Conservation (phyloP, 2,329 filamentous ascomycete genomes). For the Penicillium sp. region DNA sequence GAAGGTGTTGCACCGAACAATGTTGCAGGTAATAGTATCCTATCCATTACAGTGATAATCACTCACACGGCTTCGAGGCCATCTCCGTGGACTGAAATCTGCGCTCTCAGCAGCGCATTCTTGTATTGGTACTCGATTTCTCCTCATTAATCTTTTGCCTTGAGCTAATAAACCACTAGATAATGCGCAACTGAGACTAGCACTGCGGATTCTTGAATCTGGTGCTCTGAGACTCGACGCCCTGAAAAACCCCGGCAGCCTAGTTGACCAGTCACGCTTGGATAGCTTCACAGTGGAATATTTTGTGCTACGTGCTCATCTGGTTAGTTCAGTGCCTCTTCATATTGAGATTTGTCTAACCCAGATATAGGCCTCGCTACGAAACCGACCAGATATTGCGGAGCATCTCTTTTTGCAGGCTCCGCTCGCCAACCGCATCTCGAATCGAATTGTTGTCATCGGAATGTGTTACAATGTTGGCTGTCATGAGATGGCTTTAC, state of each 20-base stretch:
- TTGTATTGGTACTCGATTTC: slow-evolving; percentile 52
- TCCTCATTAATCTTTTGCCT: neutral
- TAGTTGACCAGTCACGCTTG: slow-evolving; percentile 8
- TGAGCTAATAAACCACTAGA: slow-evolving; percentile 35
- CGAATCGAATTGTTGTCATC: slow-evolving; percentile 52
- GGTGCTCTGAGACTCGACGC: slow-evolving; percentile 53
- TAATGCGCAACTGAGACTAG: slow-evolving; percentile 52
- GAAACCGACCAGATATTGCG: slow-evolving; percentile 65
- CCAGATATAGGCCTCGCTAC: slow-evolving; percentile 61
- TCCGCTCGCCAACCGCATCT: slow-evolving; percentile 29
- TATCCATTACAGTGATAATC: no score
- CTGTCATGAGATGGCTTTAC: slow-evolving; percentile 49
- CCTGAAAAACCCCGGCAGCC: slow-evolving; percentile 13
- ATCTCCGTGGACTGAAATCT: slow-evolving; percentile 55
- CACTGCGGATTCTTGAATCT: slow-evolving; percentile 57
- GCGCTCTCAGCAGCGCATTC: slow-evolving; percentile 60
- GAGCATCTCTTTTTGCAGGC: slow-evolving; percentile 69
- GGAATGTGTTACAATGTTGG: slow-evolving; percentile 70
- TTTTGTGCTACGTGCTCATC: slow-evolving; percentile 56
- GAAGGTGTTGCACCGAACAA: slow-evolving; percentile 45
- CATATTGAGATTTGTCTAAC: neutral
- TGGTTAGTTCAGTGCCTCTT: slow-evolving; percentile 49
- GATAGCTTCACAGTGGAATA: slow-evolving; percentile 50
- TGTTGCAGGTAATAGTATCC: no score
- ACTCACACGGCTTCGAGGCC: slow-evolving; percentile 6